Evolutionary conservation across 2,329 filamentous ascomycete genomes (phyloP).

Genomic region (Neophaeococcomyces aloes): DNA sequence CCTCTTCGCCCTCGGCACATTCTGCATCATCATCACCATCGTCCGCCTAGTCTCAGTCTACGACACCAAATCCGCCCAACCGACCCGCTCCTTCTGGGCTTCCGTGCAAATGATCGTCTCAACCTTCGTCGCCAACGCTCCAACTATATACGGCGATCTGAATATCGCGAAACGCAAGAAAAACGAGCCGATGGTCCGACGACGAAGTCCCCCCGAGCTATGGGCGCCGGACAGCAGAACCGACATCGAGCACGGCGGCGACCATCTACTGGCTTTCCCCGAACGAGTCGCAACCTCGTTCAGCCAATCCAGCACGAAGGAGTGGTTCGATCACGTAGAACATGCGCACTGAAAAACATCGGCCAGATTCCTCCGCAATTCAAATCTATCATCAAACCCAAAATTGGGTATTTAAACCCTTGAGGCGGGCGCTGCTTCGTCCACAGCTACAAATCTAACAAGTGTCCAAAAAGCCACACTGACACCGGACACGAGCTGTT

Average conservation of each 20-base stretch:
- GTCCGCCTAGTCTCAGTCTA: constrained; percentile 31
- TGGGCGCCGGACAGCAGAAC: neutral
- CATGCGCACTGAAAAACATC: neutral
- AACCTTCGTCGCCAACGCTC: constrained; percentile 30
- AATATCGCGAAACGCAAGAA: constrained; percentile 1
- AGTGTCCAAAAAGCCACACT: too few relatives aligned
- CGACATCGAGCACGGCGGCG: neutral
- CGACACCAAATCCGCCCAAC: constrained; percentile 27
- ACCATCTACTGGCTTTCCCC: neutral
- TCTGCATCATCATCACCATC: constrained; percentile 33
- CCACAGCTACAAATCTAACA: too few relatives aligned
- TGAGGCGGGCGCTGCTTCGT: too few relatives aligned
- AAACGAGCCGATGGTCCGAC: neutral
- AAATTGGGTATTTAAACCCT: too few relatives aligned
- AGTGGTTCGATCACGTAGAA: constrained; percentile 8
- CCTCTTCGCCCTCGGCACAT: constrained; percentile 31
- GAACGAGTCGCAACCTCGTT: neutral
- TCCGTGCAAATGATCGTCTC: constrained; percentile 29
- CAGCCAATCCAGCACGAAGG: neutral
- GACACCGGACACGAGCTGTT: too few relatives aligned
- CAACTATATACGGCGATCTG: constrained; percentile 17
- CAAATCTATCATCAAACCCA: too few relatives aligned
- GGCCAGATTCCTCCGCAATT: too few relatives aligned
- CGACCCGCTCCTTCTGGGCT: constrained; percentile 31
- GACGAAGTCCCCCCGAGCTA: neutral